Evolutionary conservation across 768 basidiomycete genomes (phyloP), one percentile per base, ranked within the genome.

Genomic region (Dacryopinax primogenitus): DNA sequence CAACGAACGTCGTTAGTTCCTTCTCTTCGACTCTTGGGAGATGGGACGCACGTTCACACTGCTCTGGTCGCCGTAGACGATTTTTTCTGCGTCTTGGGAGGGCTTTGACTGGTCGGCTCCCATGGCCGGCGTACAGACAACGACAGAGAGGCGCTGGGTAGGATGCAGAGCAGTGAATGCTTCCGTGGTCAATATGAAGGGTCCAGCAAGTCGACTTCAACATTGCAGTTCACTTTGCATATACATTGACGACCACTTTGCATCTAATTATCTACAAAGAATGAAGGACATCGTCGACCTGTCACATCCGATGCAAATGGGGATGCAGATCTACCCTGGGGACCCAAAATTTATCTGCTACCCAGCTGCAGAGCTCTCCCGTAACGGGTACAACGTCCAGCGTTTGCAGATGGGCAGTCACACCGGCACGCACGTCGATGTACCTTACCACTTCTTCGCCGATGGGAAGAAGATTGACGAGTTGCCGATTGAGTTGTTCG

Each of bases 371-470:
- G 77, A 78, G 12, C 72, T 84, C 64, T 65, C 71, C 2, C 71
- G 76, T 64, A 78, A 84, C 64, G 81, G 82, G 36, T 82, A 78
- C 70, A 79, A 76, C 62, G 80, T 86, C 13, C 79, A 80, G 67
- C 70, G 76, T 0, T 74, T 90, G 62, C 75, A 80, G 30, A 69
- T 88, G 23, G 81, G 85, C 2, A 83, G 87, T 0, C 88, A 90
- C 70, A 84, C 85, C 1, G 88, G 88, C 51, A 90, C 88, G 1
- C 88, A 90, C 75, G 78, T 90, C 73, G 88, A 90, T 69, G 86
- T 87, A 0, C 88, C 88, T 0, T 83, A 80, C 62, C 88, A 90
- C 70, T 89, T 88, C 76, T 74, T 85, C 73, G 74, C 75, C 2
- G 76, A 80, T 32, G 86, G 85, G 3, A 74, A 74, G 45, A 81